Conservation (phyloP, 495 filamentous ascomycete genomes). For the Talaromyces proteolyticus region DNA sequence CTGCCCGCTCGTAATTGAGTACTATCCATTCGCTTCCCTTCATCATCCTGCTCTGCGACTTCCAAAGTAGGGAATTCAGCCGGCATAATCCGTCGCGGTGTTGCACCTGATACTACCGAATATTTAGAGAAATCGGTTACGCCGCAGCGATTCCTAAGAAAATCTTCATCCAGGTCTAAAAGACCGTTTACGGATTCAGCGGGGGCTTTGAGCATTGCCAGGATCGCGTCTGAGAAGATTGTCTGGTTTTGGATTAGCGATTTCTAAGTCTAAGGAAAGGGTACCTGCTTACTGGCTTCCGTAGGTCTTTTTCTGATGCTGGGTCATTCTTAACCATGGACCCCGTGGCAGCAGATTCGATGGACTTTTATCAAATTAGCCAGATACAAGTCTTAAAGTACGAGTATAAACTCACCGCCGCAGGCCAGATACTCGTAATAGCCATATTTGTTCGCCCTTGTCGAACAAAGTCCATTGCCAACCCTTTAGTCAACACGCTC, state of each 20-base stretch:
- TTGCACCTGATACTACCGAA: conserved; percentile 55
- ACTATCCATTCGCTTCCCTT: conserved; percentile 70
- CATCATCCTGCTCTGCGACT: conserved; percentile 77
- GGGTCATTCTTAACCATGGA: conserved; percentile 38
- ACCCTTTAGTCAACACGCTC: conserved; percentile 73
- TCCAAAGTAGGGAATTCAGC: conserved; percentile 59
- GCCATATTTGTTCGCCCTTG: conserved; percentile 64
- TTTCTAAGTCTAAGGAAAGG: too few species aligned
- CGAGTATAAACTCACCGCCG: conserved; percentile 44
- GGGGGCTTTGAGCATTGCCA: conserved; percentile 65
- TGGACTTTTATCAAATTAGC: conserved; percentile 36
- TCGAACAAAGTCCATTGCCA: conserved; percentile 77
- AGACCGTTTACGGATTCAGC: conserved; percentile 59
- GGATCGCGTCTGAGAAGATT: conserved; percentile 75
- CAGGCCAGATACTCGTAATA: conserved; percentile 79
- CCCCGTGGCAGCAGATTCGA: conserved; percentile 69
- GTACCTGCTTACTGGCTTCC: conserved; percentile 49
- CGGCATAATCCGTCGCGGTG: conserved; percentile 76
- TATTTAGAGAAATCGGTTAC: conserved; percentile 73
- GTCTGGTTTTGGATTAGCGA: conserved; percentile 23
- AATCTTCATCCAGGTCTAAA: conserved; percentile 76
- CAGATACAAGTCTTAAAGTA: neutral
- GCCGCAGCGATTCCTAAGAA: conserved; percentile 57
- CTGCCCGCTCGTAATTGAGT: conserved; percentile 12
- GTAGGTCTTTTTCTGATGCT: conserved; percentile 44